Conservation (phyloP, 495 filamentous ascomycete species). For the Evansstolkia leycettana region DNA sequence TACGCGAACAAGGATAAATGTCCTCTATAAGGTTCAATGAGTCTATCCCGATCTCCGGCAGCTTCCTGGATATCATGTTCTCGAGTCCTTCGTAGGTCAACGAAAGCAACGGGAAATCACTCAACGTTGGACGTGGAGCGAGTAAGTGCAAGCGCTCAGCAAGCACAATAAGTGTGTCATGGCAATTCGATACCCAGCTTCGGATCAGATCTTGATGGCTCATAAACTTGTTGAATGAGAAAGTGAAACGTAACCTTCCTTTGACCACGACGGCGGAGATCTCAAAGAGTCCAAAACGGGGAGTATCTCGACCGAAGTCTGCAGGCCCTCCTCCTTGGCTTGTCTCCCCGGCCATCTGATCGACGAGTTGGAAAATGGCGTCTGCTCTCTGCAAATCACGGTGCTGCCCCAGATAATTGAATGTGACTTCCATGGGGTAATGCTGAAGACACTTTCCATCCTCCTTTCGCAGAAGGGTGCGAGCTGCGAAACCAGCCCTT, state of each 20-base stretch:
- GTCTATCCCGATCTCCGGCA: slow-evolving; percentile 36
- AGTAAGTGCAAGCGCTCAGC: slow-evolving; percentile 37
- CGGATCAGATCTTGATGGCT: slow-evolving; percentile 43
- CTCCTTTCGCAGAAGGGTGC: slow-evolving; percentile 31
- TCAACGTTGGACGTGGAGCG: slow-evolving; percentile 40
- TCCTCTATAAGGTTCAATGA: slow-evolving; percentile 40
- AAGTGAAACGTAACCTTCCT: slow-evolving; percentile 48
- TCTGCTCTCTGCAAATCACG: slow-evolving; percentile 51
- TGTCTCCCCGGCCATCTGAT: slow-evolving; percentile 36
- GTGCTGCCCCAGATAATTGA: slow-evolving; percentile 56
- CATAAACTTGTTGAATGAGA: slow-evolving; percentile 50
- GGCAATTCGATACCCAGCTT: slow-evolving; percentile 47
- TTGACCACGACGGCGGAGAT: slow-evolving; percentile 47
- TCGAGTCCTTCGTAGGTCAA: slow-evolving; percentile 46
- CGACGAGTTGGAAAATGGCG: slow-evolving; percentile 45
- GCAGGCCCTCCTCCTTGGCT: slow-evolving; percentile 35
- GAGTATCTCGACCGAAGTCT: slow-evolving; percentile 43
- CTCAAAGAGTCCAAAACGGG: slow-evolving; percentile 56
- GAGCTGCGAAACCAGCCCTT: slow-evolving; percentile 34
- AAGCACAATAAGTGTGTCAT: slow-evolving; percentile 38
- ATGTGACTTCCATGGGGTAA: slow-evolving; percentile 57
- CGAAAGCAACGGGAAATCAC: slow-evolving; percentile 50
- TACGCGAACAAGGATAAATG: slow-evolving; percentile 53
- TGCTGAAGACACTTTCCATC: slow-evolving; percentile 29
- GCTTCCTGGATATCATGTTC: slow-evolving; percentile 26